Evolutionary conservation across 441 rosid species (phyloP).

Genomic region (Lepidium campestre): DNA sequence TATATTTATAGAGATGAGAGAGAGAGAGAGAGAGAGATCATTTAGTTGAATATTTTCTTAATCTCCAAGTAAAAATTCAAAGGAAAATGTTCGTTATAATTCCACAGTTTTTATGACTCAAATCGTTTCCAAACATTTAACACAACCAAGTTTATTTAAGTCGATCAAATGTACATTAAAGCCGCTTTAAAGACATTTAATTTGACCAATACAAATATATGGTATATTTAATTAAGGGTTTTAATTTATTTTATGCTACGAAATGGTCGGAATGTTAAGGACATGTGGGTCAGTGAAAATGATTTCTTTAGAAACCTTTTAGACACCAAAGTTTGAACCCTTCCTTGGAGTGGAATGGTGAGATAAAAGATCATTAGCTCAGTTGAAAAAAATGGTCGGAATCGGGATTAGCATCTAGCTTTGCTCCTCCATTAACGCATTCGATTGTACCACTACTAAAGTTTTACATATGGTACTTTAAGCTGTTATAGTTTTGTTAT

Average conservation of each 20-base stretch:
- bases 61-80: neutral
- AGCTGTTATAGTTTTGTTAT: no score
- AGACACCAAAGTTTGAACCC: no score
- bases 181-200: neutral
- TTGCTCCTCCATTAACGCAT: no score
- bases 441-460: no score
- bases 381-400: neutral
- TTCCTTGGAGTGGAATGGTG: no score
- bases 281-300: no score
- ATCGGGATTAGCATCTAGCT: no score
- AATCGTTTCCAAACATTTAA: neutral
- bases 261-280: neutral
- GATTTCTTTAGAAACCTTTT: no score
- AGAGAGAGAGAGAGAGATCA: neutral
- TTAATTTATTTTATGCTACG: neutral
- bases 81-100: conserved; percentile 1
- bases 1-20: conserved; percentile 26
- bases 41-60: neutral
- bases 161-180: neutral
- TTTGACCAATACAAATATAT: neutral
- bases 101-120: conserved; percentile 4
- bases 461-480: no score
- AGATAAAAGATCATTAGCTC: no score
- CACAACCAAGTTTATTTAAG: neutral
- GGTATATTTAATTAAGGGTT: neutral